These are phyloP conservation scores for Cordyceps fumosorosea DNA, from an alignment of 2,329 filamentous ascomycete species.

Conservation along the genomic window DNA sequence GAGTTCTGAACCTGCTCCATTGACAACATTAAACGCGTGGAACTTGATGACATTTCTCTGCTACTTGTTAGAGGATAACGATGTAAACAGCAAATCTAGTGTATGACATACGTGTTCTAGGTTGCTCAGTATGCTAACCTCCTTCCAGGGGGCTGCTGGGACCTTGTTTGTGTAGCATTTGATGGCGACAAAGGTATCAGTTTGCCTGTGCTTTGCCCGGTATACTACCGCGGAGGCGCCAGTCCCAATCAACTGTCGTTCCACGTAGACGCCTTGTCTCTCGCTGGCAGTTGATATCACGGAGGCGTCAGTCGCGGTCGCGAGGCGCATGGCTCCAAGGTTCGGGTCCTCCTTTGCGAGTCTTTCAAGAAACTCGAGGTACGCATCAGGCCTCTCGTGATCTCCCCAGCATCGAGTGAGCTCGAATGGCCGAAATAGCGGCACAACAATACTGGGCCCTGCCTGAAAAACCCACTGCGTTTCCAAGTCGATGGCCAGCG, in stretches of 20 bases:
- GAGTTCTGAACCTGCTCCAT: no score
- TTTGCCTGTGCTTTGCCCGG: neutral
- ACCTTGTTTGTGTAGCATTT: neutral
- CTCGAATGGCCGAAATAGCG: no score
- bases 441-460: neutral
- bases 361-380: neutral
- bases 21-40: neutral
- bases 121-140: neutral
- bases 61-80: neutral
- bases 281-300: neutral
- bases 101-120: neutral
- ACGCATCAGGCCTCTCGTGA: neutral
- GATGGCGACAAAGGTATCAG: neutral
- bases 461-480: no score
- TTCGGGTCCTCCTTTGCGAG: neutral
- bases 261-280: neutral
- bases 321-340: neutral
- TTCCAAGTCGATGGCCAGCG: no score
- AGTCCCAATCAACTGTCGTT: fast-evolving
- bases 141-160: neutral
- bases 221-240: neutral
- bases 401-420: no score
- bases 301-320: neutral
- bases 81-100: neutral
- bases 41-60: neutral